These are phyloP conservation scores for Annulohypoxylon truncatum DNA, from an alignment of 2,329 filamentous ascomycete genomes.

Conservation along the genomic window DNA sequence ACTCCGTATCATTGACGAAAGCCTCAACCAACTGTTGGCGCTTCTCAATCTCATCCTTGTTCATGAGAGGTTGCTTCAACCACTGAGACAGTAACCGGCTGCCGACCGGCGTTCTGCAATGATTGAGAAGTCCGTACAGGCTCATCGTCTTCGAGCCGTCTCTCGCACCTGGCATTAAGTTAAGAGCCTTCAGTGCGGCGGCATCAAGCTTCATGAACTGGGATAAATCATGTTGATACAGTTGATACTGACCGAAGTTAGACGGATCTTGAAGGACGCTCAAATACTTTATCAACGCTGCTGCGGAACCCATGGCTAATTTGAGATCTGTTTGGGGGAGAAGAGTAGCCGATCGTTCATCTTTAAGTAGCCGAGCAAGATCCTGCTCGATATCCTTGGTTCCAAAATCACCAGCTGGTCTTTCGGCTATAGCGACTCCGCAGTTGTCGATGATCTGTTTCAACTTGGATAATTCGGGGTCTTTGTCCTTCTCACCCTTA, in stretches of 20 bases:
- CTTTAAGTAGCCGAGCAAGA: conserved; percentile 84
- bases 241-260: conserved; percentile 96
- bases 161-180: conserved; percentile 94
- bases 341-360: conserved; percentile 80
- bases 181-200: conserved; percentile 90
- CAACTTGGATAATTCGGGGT: conserved; percentile 88
- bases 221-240: conserved; percentile 96
- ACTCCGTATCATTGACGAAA: conserved; percentile 91
- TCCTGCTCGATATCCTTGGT: conserved; percentile 97
- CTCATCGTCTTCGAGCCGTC: conserved; percentile 99
- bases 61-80: conserved; percentile 98
- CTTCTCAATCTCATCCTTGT: conserved; percentile 85
- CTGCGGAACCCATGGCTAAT: conserved; percentile 93
- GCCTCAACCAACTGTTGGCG: conserved; percentile 95
- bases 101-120: conserved; percentile 96
- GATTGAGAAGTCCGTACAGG: conserved; percentile 90
- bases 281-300: conserved; percentile 94
- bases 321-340: conserved; percentile 93
- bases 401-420: conserved; percentile 80
- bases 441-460: conserved; percentile 91
- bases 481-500: conserved; percentile 82
- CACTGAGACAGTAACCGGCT: conserved; percentile 92
- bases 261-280: conserved; percentile 88
- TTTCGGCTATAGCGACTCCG: conserved; percentile 88
- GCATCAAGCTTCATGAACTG: conserved; percentile 99